Evolutionary conservation across 2,329 filamentous ascomycete genomes (phyloP).

Genomic region (Knoxdaviesia proteae): DNA sequence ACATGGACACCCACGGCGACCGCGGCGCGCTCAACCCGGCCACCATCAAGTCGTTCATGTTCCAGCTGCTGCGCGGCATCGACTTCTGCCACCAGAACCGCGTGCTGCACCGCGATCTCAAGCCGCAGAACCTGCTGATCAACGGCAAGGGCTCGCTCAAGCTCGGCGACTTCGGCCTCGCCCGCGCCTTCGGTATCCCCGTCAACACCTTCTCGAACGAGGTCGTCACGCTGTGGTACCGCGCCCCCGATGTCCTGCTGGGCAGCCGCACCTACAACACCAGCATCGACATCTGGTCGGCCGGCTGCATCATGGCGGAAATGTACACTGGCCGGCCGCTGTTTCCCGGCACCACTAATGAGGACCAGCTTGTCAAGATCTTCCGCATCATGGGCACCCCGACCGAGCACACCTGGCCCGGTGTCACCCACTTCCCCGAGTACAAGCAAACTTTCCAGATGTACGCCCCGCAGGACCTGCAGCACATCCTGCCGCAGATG

Average conservation of each 20-base stretch:
- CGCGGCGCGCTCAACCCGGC: constrained; percentile 70
- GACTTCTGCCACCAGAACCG: constrained; percentile 97
- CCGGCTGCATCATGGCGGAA: constrained; percentile 98
- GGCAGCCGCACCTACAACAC: constrained; percentile 95
- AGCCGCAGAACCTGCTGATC: constrained; percentile 91
- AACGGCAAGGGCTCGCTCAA: constrained; percentile 81
- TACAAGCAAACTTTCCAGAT: constrained; percentile 93
- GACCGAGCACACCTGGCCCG: constrained; percentile 86
- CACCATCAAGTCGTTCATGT: constrained; percentile 98
- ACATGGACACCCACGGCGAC: constrained; percentile 89
- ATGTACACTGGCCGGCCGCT: constrained; percentile 94
- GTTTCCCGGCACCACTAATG: constrained; percentile 94
- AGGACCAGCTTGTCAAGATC: constrained; percentile 91
- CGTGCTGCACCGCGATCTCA: constrained; percentile 84
- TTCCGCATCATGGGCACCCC: constrained; percentile 98
- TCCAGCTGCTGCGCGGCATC: constrained; percentile 84
- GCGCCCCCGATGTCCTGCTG: constrained; percentile 83
- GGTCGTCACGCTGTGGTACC: constrained; percentile 94
- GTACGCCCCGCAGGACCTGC: constrained; percentile 79
- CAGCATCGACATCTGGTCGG: constrained; percentile 99
- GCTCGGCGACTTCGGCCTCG: constrained; percentile 84
- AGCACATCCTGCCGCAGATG: constrained; percentile 73
- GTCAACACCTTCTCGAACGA: constrained; percentile 98
- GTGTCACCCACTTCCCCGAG: constrained; percentile 87
- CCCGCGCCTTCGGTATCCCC: constrained; percentile 85